Percentiles rank a stretch among this genome's conserved stretches.
Conservation (phyloP, 305 asterid genomes). For the Petunia hybrid region DNA sequence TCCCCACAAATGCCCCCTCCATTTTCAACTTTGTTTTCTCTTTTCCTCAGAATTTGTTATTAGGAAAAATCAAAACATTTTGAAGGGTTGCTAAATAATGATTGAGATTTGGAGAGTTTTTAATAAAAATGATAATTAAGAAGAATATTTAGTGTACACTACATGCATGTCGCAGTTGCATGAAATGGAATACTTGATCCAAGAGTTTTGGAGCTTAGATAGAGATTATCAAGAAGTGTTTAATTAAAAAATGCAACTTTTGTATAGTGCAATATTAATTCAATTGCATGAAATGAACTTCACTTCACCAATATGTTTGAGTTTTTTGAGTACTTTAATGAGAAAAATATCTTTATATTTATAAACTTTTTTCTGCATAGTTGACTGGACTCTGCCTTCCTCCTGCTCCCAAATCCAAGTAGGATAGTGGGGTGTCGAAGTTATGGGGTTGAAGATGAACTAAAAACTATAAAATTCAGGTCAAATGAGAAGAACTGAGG, state of each 20-base stretch:
- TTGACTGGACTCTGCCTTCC: neutral
- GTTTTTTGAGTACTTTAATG: conserved; percentile 2
- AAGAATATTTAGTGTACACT: neutral
- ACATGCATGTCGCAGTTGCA: neutral
- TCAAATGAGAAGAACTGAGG: neutral
- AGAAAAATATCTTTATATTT: conserved; percentile 11
- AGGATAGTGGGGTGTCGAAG: conserved; percentile 23
- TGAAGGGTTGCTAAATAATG: neutral
- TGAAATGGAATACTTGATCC: conserved; percentile 3
- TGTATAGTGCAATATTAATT: too few relatives aligned
- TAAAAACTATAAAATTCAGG: neutral
- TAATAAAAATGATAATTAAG: neutral
- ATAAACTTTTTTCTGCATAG: conserved; percentile 16
- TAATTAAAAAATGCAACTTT: conserved; percentile 18
- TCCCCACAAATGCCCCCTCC: conserved; percentile 39
- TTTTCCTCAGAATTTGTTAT: neutral
- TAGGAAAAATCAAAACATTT: conserved; percentile 7
- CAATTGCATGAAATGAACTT: neutral
- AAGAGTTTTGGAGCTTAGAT: neutral
- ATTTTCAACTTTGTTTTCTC: neutral
- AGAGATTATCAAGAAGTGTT: conserved; percentile 22
- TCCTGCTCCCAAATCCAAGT: neutral
- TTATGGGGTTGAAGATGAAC: neutral
- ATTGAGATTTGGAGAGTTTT: neutral
- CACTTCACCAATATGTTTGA: neutral